Conservation (phyloP, 768 basidiomycete species). For the Sistotremastrum niveocremeum region DNA sequence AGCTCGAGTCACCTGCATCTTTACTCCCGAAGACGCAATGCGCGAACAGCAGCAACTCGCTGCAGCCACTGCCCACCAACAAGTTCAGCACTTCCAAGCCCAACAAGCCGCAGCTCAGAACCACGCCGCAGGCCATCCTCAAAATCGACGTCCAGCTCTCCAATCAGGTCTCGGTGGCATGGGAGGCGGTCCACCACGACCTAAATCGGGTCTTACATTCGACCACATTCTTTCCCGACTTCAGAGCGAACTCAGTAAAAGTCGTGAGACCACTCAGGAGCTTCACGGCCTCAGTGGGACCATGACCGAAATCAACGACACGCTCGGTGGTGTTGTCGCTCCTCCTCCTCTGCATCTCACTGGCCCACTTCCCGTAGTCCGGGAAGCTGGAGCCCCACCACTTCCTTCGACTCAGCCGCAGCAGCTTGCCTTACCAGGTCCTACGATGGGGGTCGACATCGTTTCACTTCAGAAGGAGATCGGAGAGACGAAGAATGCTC, state of each 20-base stretch:
- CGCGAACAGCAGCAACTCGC: constrained; percentile 25
- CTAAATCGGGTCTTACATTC: constrained; percentile 78
- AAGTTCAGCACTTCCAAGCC: constrained; percentile 13
- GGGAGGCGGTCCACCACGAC: constrained; percentile 58
- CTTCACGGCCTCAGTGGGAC: constrained; percentile 60
- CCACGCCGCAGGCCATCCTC: constrained; percentile 19
- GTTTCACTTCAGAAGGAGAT: constrained; percentile 65
- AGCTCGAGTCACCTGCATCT: constrained; percentile 81
- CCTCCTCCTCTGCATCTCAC: background rate
- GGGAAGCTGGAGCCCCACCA: too few relatives aligned
- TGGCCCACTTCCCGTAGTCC: background rate
- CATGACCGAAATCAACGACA: constrained; percentile 88
- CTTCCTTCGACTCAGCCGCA: too few relatives aligned
- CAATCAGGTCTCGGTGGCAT: constrained; percentile 40
- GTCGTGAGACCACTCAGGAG: constrained; percentile 84
- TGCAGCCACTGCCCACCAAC: constrained; percentile 53
- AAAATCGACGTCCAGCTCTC: constrained; percentile 40
- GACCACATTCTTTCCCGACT: constrained; percentile 83
- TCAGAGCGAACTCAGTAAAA: constrained; percentile 91
- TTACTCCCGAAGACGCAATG: constrained; percentile 67
- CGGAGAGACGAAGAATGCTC: constrained; percentile 65
- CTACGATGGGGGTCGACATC: background rate
- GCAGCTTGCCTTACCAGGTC: too few relatives aligned
- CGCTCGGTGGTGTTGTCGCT: constrained; percentile 52
- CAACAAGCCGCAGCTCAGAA: constrained; percentile 12